Evolutionary conservation across 208 protist genomes (phyloP).

Genomic region (Leishmania amazonensis): DNA sequence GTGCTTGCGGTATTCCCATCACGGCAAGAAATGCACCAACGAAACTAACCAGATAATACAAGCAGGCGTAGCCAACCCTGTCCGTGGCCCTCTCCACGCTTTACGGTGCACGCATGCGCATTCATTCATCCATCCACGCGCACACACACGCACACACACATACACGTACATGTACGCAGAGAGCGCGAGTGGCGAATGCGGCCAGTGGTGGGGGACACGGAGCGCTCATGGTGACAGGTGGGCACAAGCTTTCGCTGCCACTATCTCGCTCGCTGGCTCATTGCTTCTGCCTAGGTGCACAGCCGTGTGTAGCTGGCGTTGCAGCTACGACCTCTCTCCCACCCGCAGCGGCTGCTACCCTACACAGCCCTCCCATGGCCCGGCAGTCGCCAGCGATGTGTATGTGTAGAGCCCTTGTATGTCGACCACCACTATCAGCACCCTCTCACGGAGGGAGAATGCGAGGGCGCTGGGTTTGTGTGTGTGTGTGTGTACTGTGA

Average conservation of each 20-base stretch:
- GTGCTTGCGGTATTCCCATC: neutral
- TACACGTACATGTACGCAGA: neutral
- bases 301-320: neutral
- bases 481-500: neutral
- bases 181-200: neutral
- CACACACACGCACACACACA: too few species aligned
- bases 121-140: neutral
- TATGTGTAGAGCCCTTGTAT: neutral
- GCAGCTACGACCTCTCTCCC: neutral
- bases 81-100: neutral
- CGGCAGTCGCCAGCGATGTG: neutral
- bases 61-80: neutral
- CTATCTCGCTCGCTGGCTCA: neutral
- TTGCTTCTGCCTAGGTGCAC: conserved; percentile 2
- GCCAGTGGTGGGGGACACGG: neutral
- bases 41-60: neutral
- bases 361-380: neutral
- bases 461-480: neutral
- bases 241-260: too few species aligned
- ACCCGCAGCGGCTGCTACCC: neutral
- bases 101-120: neutral
- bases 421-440: neutral
- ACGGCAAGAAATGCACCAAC: neutral
- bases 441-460: neutral
- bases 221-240: neutral